Evolutionary conservation across 2,329 filamentous ascomycete species (phyloP).

Genomic region (Penicillium sp.): DNA sequence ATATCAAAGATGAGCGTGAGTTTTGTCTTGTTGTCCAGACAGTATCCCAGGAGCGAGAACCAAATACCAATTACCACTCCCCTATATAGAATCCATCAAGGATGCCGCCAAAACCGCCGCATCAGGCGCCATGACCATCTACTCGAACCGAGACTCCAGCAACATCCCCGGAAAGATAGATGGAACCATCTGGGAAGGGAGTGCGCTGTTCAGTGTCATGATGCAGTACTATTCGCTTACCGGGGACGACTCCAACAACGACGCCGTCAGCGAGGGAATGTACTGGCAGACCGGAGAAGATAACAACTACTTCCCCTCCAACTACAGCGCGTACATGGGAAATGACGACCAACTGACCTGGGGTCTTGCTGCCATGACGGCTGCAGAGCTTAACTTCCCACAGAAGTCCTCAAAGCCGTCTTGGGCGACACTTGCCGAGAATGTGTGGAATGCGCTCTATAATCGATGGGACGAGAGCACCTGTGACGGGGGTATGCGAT

Average conservation of each 20-base stretch:
- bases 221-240: slow-evolving; percentile 85
- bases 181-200: slow-evolving; percentile 67
- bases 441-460: slow-evolving; percentile 15
- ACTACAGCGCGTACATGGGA: slow-evolving; percentile 35
- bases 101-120: slow-evolving; percentile 45
- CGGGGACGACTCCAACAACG: slow-evolving; percentile 70
- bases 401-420: slow-evolving; percentile 5
- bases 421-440: slow-evolving; percentile 15
- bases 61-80: not conserved
- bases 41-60: not conserved
- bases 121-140: slow-evolving; percentile 52
- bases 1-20: slow-evolving; percentile 7
- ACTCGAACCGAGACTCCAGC: slow-evolving; percentile 51
- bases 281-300: slow-evolving; percentile 72
- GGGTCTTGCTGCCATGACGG: slow-evolving; percentile 20
- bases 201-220: slow-evolving; percentile 67
- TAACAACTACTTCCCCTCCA: slow-evolving; percentile 74
- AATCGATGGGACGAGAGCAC: slow-evolving; percentile 14
- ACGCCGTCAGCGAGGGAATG: slow-evolving; percentile 68
- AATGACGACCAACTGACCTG: slow-evolving; percentile 22
- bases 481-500: slow-evolving; percentile 19
- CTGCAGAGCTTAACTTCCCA: slow-evolving; percentile 9
- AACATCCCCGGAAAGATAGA: slow-evolving; percentile 52
- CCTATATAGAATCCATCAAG: slow-evolving; percentile 42
- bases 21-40: not conserved